Evolutionary conservation across 2,329 filamentous ascomycete species (phyloP).

Genomic region (Coniella lustricola): DNA sequence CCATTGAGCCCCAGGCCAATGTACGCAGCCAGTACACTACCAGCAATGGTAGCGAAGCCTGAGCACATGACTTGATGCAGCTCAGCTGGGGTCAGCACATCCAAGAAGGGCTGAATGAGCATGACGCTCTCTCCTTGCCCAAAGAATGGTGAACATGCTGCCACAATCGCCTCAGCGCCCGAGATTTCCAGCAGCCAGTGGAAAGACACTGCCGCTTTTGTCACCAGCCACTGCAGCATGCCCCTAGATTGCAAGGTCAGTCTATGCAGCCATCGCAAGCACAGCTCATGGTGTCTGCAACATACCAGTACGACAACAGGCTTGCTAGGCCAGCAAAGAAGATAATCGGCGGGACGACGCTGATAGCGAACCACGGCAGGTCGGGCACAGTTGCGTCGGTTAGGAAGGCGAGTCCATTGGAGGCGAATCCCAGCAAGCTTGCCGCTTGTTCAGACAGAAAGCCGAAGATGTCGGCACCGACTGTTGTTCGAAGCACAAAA

Average conservation of each 20-base stretch:
- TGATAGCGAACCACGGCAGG: conserved; percentile 62
- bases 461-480: conserved; percentile 84
- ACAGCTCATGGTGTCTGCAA: neutral
- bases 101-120: conserved; percentile 80
- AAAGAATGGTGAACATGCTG: conserved; percentile 87
- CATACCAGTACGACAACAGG: conserved; percentile 63
- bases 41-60: conserved; percentile 87
- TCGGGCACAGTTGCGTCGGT: conserved; percentile 39
- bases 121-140: conserved; percentile 92
- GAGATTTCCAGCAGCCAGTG: conserved; percentile 85
- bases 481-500: conserved; percentile 75
- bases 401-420: conserved; percentile 67
- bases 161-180: conserved; percentile 88
- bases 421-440: conserved; percentile 68
- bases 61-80: conserved; percentile 90
- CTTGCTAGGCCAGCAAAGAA: conserved; percentile 95
- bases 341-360: conserved; percentile 84
- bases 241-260: conserved; percentile 34
- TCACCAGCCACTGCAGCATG: conserved; percentile 81
- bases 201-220: conserved; percentile 83
- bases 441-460: conserved; percentile 74
- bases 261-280: neutral
- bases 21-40: conserved; percentile 79
- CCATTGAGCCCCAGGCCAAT: conserved; percentile 76
- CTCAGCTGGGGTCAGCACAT: conserved; percentile 79